Evolutionary conservation across 2,329 filamentous ascomycete genomes (phyloP).

Genomic region (Fusarium guadeloupense): DNA sequence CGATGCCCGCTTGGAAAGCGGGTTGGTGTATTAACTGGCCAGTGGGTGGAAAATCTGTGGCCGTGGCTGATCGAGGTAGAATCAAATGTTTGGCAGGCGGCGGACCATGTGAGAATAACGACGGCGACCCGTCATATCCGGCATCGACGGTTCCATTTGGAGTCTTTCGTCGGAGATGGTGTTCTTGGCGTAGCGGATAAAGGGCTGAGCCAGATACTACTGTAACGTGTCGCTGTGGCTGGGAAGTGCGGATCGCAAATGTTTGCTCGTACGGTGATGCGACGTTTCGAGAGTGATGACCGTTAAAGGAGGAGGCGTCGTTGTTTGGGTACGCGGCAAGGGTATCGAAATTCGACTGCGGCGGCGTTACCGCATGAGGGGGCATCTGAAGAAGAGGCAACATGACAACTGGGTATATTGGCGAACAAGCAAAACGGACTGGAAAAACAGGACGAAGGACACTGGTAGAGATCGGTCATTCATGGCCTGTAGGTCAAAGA

Average conservation of each 20-base stretch:
- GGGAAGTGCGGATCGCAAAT: constrained; percentile 48
- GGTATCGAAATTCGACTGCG: constrained; percentile 52
- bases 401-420: constrained; percentile 51
- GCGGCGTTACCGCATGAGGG: constrained; percentile 59
- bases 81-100: constrained; percentile 86
- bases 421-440: constrained; percentile 38
- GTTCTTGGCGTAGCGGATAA: constrained; percentile 62
- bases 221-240: constrained; percentile 36
- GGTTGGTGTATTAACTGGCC: constrained; percentile 21
- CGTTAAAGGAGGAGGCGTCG: constrained; percentile 26
- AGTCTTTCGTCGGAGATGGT: constrained; percentile 89
- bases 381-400: constrained; percentile 62
- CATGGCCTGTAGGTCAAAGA: constrained; percentile 56
- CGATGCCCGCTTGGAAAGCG: constrained; percentile 20
- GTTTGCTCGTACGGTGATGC: constrained; percentile 39
- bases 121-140: constrained; percentile 86
- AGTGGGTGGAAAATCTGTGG: constrained; percentile 27
- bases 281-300: constrained; percentile 45
- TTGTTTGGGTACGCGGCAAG: constrained; percentile 38
- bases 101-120: constrained; percentile 76
- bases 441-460: constrained; percentile 42
- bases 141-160: constrained; percentile 92
- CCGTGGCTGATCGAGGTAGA: constrained; percentile 62
- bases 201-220: constrained; percentile 17
- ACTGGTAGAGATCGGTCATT: constrained; percentile 46